Percentiles rank a stretch among this genome's conserved stretches.
phyloP scores from a whole-genome alignment of 345 rosid genomes.

The Lepidium africanum region DNA sequence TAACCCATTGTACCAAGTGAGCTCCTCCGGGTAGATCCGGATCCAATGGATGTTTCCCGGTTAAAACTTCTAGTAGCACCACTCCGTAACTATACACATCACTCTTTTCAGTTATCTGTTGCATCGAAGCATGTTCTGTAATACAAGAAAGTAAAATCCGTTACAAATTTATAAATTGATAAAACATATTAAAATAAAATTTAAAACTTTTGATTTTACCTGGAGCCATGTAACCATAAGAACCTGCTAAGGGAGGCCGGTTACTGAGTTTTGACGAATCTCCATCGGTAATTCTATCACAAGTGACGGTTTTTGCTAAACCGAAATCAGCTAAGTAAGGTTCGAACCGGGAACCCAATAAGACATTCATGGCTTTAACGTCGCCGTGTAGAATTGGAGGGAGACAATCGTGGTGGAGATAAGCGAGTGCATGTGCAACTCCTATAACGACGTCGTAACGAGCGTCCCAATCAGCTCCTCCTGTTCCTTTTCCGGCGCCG shows the following conservation, averaged over 20 bases:
- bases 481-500: conserved; percentile 68
- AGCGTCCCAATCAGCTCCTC: conserved; percentile 76
- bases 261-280: conserved; percentile 39
- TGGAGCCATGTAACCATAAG: conserved; percentile 98
- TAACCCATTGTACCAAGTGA: conserved; percentile 80
- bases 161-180: neutral
- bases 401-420: conserved; percentile 85
- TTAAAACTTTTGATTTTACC: conserved; percentile 31
- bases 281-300: conserved; percentile 10
- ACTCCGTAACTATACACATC: conserved; percentile 92
- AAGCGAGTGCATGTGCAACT: conserved; percentile 81
- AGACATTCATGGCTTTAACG: conserved; percentile 86
- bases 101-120: conserved; percentile 70
- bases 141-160: neutral
- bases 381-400: conserved; percentile 91
- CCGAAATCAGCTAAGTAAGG: conserved; percentile 89
- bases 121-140: conserved; percentile 80
- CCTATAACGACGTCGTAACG: conserved; percentile 72
- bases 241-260: conserved; percentile 79
- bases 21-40: conserved; percentile 81
- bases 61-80: conserved; percentile 70
- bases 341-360: conserved; percentile 62
- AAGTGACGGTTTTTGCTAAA: conserved; percentile 49
- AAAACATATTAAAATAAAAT: neutral
- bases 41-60: conserved; percentile 90